Conservation (phyloP, 345 rosid genomes). For the Firmiana major region DNA sequence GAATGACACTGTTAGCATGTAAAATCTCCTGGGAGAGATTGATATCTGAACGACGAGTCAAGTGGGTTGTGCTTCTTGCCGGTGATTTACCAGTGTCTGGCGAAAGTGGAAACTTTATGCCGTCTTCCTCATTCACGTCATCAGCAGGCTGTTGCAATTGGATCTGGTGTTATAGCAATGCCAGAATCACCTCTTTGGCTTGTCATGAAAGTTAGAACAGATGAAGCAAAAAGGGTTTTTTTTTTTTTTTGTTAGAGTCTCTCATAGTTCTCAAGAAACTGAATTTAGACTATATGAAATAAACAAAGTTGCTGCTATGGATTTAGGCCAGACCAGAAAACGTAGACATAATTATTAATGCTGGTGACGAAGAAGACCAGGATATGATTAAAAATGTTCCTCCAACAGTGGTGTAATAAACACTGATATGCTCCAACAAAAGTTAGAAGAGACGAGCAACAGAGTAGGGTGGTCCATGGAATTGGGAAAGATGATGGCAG, state of each 20-base stretch:
- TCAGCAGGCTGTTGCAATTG: conserved; percentile 11
- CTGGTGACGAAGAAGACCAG: no score
- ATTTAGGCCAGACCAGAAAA: background rate
- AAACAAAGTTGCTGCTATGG: conserved; percentile 22
- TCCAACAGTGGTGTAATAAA: no score
- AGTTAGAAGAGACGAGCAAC: no score
- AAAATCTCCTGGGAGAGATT: conserved; percentile 53
- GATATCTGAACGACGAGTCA: conserved; percentile 26
- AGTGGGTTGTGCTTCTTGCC: conserved; percentile 17
- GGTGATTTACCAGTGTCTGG: no score
- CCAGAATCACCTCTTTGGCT: conserved; percentile 66
- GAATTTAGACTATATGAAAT: conserved; percentile 39
- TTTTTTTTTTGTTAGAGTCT: conserved; percentile 39
- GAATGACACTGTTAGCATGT: conserved; percentile 66
- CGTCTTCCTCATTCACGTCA: no score
- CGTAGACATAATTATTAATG: no score
- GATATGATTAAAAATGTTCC: no score
- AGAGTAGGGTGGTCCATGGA: no score
- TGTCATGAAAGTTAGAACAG: conserved; percentile 41
- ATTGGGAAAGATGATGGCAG: no score
- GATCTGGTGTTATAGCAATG: background rate
- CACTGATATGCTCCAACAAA: no score
- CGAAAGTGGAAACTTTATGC: no score
- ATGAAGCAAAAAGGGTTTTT: conserved; percentile 43
- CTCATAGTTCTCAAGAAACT: conserved; percentile 37